These are phyloP conservation scores for Globisporangium yorkense DNA, from an alignment of 352 stramenopile genomes.

Conservation along the genomic window DNA sequence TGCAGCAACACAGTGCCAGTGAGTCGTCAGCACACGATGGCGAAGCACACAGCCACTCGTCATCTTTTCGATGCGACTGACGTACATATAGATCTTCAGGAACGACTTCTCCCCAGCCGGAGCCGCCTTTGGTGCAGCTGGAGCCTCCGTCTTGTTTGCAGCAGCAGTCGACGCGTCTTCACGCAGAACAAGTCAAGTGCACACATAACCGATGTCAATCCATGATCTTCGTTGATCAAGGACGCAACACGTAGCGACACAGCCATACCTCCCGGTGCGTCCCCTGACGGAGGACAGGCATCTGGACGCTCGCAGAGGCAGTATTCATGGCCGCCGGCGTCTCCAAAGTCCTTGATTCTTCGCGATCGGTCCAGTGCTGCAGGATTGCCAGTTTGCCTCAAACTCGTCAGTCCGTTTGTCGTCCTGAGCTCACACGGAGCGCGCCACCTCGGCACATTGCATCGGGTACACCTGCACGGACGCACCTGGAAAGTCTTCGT, in stretches of 20 bases:
- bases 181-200: neutral
- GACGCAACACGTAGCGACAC: neutral
- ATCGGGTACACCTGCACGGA: neutral
- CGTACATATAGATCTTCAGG: conserved; percentile 87
- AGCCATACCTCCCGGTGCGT: conserved; percentile 33
- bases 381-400: neutral
- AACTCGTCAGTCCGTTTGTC: neutral
- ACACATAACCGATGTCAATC: neutral
- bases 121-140: conserved; percentile 36
- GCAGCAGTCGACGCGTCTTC: conserved; percentile 14
- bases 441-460: neutral
- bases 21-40: neutral
- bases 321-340: conserved; percentile 81
- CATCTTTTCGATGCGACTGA: neutral
- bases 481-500: conserved; percentile 82
- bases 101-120: conserved; percentile 69
- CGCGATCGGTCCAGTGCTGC: conserved; percentile 73
- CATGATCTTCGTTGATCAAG: neutral
- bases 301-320: conserved; percentile 84
- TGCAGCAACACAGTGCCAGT: conserved; percentile 11
- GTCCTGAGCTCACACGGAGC: neutral
- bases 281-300: conserved; percentile 66
- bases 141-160: conserved; percentile 21
- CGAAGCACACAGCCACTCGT: neutral
- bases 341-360: conserved; percentile 90